phyloP scores from a whole-genome alignment of 1,139 yeast species.

The Casaregolazyma lundiana region DNA sequence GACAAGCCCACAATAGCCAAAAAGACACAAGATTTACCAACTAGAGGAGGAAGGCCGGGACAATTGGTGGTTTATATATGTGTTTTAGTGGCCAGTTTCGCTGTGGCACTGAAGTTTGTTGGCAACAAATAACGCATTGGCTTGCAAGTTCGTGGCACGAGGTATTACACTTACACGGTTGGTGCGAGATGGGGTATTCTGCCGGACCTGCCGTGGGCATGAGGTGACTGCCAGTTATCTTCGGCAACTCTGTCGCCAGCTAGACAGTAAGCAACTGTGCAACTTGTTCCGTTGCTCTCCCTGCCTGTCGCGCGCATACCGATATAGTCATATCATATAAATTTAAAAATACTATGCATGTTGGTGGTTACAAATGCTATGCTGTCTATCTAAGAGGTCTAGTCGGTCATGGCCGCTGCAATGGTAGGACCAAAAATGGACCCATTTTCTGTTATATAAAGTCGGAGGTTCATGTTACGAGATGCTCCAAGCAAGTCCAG shows the following conservation, averaged over 20 bases:
- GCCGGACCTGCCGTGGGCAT: too few relatives aligned
- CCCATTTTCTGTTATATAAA: constrained; percentile 27
- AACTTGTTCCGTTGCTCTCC: too few relatives aligned
- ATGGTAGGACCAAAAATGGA: constrained; percentile 32
- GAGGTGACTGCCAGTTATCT: too few relatives aligned
- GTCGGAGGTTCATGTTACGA: constrained; percentile 19
- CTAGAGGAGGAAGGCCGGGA: constrained; percentile 7
- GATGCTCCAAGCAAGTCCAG: constrained; percentile 25
- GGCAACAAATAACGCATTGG: neutral
- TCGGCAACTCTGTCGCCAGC: too few relatives aligned
- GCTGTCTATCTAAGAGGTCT: neutral
- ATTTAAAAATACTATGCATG: neutral
- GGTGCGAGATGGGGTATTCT: too few relatives aligned
- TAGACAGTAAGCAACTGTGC: too few relatives aligned
- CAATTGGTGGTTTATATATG: constrained; percentile 17
- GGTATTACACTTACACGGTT: too few relatives aligned
- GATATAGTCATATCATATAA: neutral
- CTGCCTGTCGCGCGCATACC: too few relatives aligned
- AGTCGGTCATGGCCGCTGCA: constrained; percentile 29
- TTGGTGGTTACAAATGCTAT: neutral
- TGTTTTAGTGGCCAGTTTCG: constrained; percentile 21
- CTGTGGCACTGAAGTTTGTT: constrained; percentile 17
- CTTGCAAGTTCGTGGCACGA: too few relatives aligned
- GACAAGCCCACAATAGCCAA: constrained; percentile 1
- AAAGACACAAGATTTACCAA: constrained; percentile 2